Conservation (phyloP, 805 yeast genomes). For the Candida coquimbonensis region DNA sequence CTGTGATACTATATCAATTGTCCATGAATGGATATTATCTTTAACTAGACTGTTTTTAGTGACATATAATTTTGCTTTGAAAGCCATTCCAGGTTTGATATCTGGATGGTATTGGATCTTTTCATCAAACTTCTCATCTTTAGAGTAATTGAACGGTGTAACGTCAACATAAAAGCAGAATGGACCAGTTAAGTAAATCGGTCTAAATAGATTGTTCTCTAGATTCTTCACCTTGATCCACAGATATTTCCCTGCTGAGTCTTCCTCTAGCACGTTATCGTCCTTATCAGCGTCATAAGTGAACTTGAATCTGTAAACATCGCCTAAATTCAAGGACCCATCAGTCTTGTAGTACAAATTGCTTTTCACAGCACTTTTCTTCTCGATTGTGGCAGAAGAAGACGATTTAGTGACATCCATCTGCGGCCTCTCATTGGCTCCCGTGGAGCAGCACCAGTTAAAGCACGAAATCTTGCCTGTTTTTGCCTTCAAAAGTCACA, state of each 20-base stretch:
- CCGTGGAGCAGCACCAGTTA: not conserved
- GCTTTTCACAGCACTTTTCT: not conserved
- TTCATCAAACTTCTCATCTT: constrained; percentile 35
- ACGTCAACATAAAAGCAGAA: constrained; percentile 80
- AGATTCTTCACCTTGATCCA: constrained; percentile 59
- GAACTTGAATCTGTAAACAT: constrained; percentile 14
- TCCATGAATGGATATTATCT: constrained; percentile 52
- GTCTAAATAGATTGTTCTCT: constrained; percentile 67
- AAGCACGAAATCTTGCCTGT: not conserved
- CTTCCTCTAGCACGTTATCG: not conserved
- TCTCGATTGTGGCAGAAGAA: not conserved
- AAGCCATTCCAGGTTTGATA: constrained; percentile 66
- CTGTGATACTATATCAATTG: constrained; percentile 75
- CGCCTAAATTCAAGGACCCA: constrained; percentile 15
- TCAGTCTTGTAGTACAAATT: constrained; percentile 10
- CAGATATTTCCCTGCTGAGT: constrained; percentile 15
- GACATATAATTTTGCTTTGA: constrained; percentile 46
- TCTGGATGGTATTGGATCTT: constrained; percentile 40
- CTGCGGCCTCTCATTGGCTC: not conserved
- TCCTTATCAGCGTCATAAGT: not conserved
- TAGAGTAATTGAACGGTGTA: constrained; percentile 56
- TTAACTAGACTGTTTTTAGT: constrained; percentile 35
- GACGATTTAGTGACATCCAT: too few relatives aligned
- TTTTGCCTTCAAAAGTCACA: not conserved
- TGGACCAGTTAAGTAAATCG: constrained; percentile 87